Percentiles rank a stretch among this genome's conserved stretches.
These are phyloP conservation scores for Yarrowia divulgata DNA, from an alignment of 805 yeast species.

Conservation along the genomic window DNA sequence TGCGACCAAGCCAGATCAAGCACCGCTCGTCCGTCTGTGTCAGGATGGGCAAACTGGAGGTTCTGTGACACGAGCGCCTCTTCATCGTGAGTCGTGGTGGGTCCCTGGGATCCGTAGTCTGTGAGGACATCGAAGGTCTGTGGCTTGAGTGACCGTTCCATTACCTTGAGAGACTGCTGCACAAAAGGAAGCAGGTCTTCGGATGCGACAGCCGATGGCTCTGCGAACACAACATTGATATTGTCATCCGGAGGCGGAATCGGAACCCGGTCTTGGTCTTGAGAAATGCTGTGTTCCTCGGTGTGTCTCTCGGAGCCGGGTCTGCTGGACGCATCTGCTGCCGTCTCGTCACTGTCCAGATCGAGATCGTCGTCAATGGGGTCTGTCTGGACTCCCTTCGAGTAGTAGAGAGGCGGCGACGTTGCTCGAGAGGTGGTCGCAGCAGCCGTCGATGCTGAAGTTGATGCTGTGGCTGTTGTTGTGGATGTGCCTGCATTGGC, in stretches of 20 bases:
- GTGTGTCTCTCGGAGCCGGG: neutral
- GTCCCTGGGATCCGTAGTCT: slow-evolving; percentile 46
- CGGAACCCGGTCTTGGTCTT: neutral
- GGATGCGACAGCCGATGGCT: slow-evolving; percentile 2
- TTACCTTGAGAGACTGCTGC: slow-evolving; percentile 48
- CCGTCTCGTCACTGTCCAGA: slow-evolving; percentile 5
- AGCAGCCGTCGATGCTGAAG: neutral
- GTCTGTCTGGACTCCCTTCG: slow-evolving; percentile 32
- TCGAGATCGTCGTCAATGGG: slow-evolving; percentile 18
- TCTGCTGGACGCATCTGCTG: slow-evolving; percentile 5
- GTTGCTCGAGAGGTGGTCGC: neutral
- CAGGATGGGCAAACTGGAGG: slow-evolving; percentile 43
- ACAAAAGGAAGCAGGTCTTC: slow-evolving; percentile 43
- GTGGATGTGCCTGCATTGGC: neutral
- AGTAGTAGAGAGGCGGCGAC: slow-evolving; percentile 25
- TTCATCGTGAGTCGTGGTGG: neutral
- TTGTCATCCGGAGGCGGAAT: neutral
- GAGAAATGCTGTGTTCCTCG: neutral
- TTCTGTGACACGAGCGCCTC: slow-evolving; percentile 39
- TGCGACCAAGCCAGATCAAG: slow-evolving; percentile 52
- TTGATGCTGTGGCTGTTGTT: neutral
- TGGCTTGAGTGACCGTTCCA: slow-evolving; percentile 47
- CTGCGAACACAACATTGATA: slow-evolving; percentile 10
- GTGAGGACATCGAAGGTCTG: slow-evolving; percentile 46
- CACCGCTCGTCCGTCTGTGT: slow-evolving; percentile 47